Conservation (phyloP, 352 stramenopile genomes). For the Discostella stelligera region DNA sequence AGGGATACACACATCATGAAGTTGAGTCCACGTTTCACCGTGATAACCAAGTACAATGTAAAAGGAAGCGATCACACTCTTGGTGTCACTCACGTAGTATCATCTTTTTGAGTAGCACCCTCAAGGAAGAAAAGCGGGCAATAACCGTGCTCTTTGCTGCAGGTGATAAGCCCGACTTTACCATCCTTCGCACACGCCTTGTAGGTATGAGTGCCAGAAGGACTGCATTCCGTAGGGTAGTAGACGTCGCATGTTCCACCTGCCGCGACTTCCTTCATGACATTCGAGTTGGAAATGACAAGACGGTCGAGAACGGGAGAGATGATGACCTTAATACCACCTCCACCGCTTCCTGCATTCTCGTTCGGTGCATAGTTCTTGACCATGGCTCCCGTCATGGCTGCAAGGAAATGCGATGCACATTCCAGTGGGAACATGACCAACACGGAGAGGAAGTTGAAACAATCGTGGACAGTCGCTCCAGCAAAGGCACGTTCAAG, state of each 20-base stretch:
- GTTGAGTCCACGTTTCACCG: background rate
- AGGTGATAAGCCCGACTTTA: slow-evolving; percentile 62
- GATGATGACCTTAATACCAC: slow-evolving; percentile 70
- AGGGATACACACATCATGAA: background rate
- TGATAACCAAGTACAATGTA: background rate
- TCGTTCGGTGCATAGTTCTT: slow-evolving; percentile 45
- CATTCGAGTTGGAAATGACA: slow-evolving; percentile 72
- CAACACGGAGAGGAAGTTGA: slow-evolving; percentile 87
- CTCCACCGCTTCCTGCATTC: slow-evolving; percentile 65
- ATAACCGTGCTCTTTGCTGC: slow-evolving; percentile 59
- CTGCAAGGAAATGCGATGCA: slow-evolving; percentile 61
- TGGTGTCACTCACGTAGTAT: slow-evolving; percentile 36
- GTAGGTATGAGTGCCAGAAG: slow-evolving; percentile 44
- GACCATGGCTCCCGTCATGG: slow-evolving; percentile 61
- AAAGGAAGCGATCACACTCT: background rate
- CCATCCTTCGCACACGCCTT: slow-evolving; percentile 38
- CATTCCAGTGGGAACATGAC: slow-evolving; percentile 77
- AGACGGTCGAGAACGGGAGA: slow-evolving; percentile 57
- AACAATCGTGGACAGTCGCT: slow-evolving; percentile 84
- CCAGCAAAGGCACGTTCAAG: slow-evolving; percentile 81
- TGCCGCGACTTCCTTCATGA: slow-evolving; percentile 69
- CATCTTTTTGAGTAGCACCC: slow-evolving; percentile 52
- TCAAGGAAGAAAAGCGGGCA: slow-evolving; percentile 75
- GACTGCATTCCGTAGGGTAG: slow-evolving; percentile 66
- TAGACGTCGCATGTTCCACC: slow-evolving; percentile 50